Conservation (phyloP, 2,329 filamentous ascomycete species). For the Fusarium subtropicale region DNA sequence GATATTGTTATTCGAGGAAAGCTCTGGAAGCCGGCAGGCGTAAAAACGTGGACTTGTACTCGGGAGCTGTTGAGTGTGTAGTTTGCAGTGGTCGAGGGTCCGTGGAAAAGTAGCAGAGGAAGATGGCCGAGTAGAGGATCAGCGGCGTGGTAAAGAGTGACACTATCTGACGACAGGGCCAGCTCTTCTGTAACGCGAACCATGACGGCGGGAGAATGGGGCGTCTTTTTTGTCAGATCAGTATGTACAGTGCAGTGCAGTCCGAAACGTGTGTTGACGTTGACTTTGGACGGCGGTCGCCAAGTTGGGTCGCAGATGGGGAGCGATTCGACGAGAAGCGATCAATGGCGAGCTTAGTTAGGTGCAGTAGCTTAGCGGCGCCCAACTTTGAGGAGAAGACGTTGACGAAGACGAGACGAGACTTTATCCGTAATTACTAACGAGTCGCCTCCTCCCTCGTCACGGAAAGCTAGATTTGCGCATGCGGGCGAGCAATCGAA, state of each 20-base stretch:
- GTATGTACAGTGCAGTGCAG: conserved; percentile 24
- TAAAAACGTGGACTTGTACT: conserved; percentile 93
- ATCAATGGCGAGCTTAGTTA: conserved; percentile 6
- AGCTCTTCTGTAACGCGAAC: conserved; percentile 84
- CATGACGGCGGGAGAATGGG: conserved; percentile 68
- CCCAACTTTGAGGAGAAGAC: not conserved
- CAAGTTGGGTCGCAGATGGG: conserved; percentile 44
- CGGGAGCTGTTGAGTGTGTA: conserved; percentile 89
- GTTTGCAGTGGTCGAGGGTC: conserved; percentile 88
- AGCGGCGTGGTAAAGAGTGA: conserved; percentile 89
- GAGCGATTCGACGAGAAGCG: conserved; percentile 32
- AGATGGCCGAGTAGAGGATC: conserved; percentile 86
- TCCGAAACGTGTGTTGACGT: conserved; percentile 35
- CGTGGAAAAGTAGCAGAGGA: conserved; percentile 90
- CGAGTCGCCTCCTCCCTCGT: conserved; percentile 43
- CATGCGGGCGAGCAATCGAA: conserved; percentile 32
- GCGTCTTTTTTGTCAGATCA: not conserved
- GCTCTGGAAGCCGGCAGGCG: conserved; percentile 86
- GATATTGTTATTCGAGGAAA: conserved; percentile 94
- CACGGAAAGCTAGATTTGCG: conserved; percentile 36
- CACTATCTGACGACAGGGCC: conserved; percentile 81
- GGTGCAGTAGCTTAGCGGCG: conserved; percentile 16
- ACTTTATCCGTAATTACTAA: conserved; percentile 24
- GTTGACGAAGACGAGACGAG: conserved; percentile 19
- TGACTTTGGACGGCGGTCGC: conserved; percentile 33